phyloP scores from a whole-genome alignment of 768 basidiomycete species.

The Mycena pura region DNA sequence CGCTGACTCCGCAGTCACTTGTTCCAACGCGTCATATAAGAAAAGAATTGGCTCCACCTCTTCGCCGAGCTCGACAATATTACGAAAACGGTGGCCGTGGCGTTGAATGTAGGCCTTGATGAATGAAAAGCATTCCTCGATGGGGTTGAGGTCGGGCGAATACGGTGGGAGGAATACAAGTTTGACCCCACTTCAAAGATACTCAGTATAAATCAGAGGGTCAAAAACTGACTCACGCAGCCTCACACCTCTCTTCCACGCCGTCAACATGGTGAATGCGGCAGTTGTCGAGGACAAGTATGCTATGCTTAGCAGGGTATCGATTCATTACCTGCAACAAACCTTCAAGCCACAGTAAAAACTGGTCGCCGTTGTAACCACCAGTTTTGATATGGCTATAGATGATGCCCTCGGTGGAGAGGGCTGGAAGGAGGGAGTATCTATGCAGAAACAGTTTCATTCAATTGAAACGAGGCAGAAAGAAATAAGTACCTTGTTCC shows the following conservation, averaged over 20 bases:
- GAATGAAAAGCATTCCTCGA: slow-evolving; percentile 17
- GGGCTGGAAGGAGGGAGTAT: slow-evolving; percentile 25
- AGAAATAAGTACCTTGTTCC: background rate
- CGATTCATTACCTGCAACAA: slow-evolving; percentile 32
- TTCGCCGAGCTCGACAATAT: slow-evolving; percentile 4
- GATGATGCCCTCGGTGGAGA: slow-evolving; percentile 24
- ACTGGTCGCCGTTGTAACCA: slow-evolving; percentile 22
- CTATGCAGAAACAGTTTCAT: slow-evolving; percentile 23
- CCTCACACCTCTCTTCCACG: slow-evolving; percentile 20
- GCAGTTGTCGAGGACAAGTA: slow-evolving; percentile 41
- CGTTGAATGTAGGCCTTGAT: slow-evolving; percentile 35
- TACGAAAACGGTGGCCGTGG: slow-evolving; percentile 16
- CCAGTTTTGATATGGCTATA: slow-evolving; percentile 21
- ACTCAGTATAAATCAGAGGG: background rate
- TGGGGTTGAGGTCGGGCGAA: slow-evolving; percentile 24
- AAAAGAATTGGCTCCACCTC: background rate
- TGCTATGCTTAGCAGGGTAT: slow-evolving; percentile 28
- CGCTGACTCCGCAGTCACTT: background rate
- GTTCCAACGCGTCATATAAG: background rate
- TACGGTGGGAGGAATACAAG: slow-evolving; percentile 27
- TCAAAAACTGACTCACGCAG: background rate
- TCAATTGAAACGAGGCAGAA: background rate
- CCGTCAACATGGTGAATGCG: slow-evolving; percentile 36
- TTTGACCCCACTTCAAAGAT: slow-evolving; percentile 26
- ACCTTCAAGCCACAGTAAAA: slow-evolving; percentile 14